Evolutionary conservation across 1,284 basidiomycete species (phyloP).

Genomic region (Trametes versicolor): DNA sequence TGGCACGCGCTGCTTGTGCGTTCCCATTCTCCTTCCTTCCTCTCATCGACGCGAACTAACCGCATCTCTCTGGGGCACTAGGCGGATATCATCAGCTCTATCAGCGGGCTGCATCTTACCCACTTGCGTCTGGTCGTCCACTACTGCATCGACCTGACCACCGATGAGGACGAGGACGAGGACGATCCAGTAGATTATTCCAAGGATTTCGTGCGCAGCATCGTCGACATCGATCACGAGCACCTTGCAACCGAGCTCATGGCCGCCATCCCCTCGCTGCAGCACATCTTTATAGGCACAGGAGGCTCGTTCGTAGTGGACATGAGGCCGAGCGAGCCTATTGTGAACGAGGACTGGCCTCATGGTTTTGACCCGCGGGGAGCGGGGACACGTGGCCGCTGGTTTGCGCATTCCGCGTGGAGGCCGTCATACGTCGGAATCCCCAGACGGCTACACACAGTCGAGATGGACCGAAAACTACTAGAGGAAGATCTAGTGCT

Average conservation of each 20-base stretch:
- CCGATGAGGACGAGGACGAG: neutral
- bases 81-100: neutral
- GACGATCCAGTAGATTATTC: too few relatives aligned
- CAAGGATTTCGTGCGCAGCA: neutral
- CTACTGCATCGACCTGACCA: neutral
- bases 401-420: neutral
- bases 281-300: neutral
- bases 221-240: neutral
- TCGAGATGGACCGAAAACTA: neutral
- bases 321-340: too few relatives aligned
- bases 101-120: neutral
- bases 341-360: neutral
- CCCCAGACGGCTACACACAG: neutral
- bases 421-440: neutral
- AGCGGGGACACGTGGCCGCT: neutral
- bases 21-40: too few relatives aligned
- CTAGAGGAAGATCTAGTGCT: neutral
- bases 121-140: neutral
- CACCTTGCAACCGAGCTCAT: neutral
- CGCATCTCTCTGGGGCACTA: too few relatives aligned
- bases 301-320: neutral
- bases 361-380: too few relatives aligned
- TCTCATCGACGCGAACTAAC: neutral
- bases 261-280: neutral
- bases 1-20: too few relatives aligned